Conservation (phyloP, 345 rosid species). For the Moricandia moricandioides region DNA sequence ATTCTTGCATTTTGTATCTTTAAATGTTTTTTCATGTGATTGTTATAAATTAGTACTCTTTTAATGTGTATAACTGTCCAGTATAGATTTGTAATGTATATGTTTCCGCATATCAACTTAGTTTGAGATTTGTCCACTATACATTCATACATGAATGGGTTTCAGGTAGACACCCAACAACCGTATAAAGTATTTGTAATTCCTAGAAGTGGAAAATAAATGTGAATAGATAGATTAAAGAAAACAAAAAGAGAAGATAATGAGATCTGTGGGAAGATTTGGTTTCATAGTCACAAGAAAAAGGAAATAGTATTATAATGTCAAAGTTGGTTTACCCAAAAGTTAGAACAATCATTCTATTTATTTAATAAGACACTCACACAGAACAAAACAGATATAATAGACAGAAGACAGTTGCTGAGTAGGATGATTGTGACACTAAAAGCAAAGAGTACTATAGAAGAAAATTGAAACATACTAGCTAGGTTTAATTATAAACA, state of each 20-base stretch:
- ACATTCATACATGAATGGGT: conserved; percentile 7
- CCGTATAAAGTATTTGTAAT: conserved; percentile 2
- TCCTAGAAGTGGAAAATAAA: neutral
- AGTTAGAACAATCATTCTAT: conserved; percentile 33
- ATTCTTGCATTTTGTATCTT: conserved; percentile 9
- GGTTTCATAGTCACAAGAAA: conserved; percentile 29
- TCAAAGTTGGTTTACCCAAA: conserved; percentile 41
- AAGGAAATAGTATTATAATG: conserved; percentile 27
- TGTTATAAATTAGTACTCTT: conserved; percentile 21
- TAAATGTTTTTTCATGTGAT: neutral
- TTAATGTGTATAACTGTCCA: conserved; percentile 28
- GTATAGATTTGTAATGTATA: neutral
- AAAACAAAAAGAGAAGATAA: neutral
- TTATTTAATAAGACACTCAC: conserved; percentile 31
- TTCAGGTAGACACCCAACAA: conserved; percentile 28
- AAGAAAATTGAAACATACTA: neutral
- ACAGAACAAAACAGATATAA: conserved; percentile 17
- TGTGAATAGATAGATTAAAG: neutral
- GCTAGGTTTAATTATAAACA: neutral
- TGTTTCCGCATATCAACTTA: conserved; percentile 3
- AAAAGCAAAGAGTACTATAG: conserved; percentile 24
- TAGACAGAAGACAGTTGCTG: conserved; percentile 3
- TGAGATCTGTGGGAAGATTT: conserved; percentile 35
- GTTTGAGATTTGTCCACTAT: neutral
- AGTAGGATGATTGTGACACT: conserved; percentile 32